phyloP scores from a whole-genome alignment of 1,284 basidiomycete genomes.

The Puccinia novopanici region DNA sequence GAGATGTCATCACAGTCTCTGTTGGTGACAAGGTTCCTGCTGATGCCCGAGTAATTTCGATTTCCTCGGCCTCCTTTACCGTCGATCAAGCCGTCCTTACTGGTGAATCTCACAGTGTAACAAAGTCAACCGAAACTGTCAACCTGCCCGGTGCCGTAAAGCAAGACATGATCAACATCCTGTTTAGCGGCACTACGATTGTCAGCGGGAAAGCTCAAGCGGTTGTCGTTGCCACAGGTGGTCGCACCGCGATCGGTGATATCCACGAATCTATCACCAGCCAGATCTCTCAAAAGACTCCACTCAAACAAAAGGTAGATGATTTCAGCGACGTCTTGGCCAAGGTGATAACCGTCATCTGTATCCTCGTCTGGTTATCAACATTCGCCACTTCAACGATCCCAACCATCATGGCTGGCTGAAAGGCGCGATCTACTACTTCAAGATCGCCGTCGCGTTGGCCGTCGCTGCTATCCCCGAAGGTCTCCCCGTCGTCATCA shows the following conservation, averaged over 20 bases:
- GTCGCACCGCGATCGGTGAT: constrained; percentile 84
- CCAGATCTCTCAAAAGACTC: constrained; percentile 88
- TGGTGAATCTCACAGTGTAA: constrained; percentile 83
- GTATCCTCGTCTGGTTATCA: constrained; percentile 91
- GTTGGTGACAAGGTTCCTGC: constrained; percentile 94
- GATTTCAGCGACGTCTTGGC: constrained; percentile 94
- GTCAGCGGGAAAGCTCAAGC: constrained; percentile 84
- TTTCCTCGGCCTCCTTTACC: constrained; percentile 85
- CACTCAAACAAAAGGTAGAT: constrained; percentile 89
- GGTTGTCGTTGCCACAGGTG: constrained; percentile 80
- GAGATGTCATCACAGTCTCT: constrained; percentile 82
- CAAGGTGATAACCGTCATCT: constrained; percentile 93
- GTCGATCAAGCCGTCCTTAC: constrained; percentile 93
- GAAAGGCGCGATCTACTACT: constrained; percentile 92
- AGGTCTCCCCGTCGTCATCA: constrained; percentile 91
- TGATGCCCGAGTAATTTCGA: constrained; percentile 82
- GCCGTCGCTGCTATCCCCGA: constrained; percentile 96
- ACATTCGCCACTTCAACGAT: constrained; percentile 89
- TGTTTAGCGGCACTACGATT: constrained; percentile 90
- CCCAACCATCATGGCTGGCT: constrained; percentile 82
- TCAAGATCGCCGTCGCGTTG: constrained; percentile 94
- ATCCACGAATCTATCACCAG: constrained; percentile 90
- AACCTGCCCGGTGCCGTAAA: constrained; percentile 77
- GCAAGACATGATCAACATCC: constrained; percentile 92
- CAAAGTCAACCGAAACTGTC: constrained; percentile 72